Percentiles rank a stretch among this genome's conserved stretches.
phyloP scores from a whole-genome alignment of 169 alveolate species.

The Cryptosporidium xiaoi region DNA sequence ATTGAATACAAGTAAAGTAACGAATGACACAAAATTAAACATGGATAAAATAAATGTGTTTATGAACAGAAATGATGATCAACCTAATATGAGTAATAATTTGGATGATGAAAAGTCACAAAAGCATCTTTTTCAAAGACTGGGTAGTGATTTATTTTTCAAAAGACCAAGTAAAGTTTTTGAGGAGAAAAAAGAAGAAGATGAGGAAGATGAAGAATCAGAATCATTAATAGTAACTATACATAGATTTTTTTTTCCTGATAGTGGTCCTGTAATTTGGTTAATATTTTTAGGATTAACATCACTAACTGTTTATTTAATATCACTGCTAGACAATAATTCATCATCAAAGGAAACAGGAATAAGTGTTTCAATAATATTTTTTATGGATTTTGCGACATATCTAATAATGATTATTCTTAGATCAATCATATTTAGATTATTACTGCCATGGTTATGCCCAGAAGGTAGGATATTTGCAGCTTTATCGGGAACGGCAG shows the following conservation, averaged over 20 bases:
- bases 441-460: constrained; percentile 59
- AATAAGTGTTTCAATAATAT: constrained; percentile 18
- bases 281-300: constrained; percentile 17
- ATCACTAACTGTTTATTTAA: constrained; percentile 36
- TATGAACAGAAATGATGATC: constrained; percentile 41
- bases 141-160: constrained; percentile 61
- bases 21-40: constrained; percentile 27
- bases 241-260: constrained; percentile 52
- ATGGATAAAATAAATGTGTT: constrained; percentile 45
- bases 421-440: constrained; percentile 42
- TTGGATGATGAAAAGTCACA: constrained; percentile 44
- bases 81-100: neutral
- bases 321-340: constrained; percentile 6
- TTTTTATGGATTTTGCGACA: constrained; percentile 55
- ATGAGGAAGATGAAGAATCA: constrained; percentile 63
- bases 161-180: constrained; percentile 69
- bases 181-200: constrained; percentile 70
- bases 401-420: constrained; percentile 38
- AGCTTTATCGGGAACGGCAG: constrained; percentile 74
- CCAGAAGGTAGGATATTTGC: constrained; percentile 74
- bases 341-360: constrained; percentile 4
- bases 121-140: constrained; percentile 36
- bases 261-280: constrained; percentile 54
- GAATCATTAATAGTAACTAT: constrained; percentile 33
- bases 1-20: neutral